Base-by-base conservation (phyloP, 371 early-diverging fungal genomes). In the Mortierella sp. region DNA sequence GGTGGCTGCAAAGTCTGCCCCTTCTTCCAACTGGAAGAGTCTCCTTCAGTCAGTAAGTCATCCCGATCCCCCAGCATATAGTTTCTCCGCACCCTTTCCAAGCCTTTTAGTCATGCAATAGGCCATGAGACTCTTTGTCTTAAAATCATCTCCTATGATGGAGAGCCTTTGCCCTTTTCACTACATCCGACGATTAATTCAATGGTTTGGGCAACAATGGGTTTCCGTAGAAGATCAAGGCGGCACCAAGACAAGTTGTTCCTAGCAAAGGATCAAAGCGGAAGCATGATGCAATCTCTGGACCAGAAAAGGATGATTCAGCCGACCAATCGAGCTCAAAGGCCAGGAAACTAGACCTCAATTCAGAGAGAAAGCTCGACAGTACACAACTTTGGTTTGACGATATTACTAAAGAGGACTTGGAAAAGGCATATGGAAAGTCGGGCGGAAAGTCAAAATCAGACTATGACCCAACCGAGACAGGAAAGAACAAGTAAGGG, bases 381-480 rank as follows among this genome's bases (percentile, higher is more conserved):
- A 83, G 82, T 29, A 82, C 86, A 0, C 83, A 87, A 23, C 75
- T 89, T 37, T 89, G 90, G 90, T 88, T 88, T 64, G 89, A 89
- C 3, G 90, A 89, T 62, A 76, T 89, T 21, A 84, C 86, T 29
- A 83, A 88, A 25, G 82, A 86, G n/a, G 82, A 82, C 50, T 73
- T 87, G 4, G 80, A 82, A 23, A 68, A 74, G 29, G 88, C 84
- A 0, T 88, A 89, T 60, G 84, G 85, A 11, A 74, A 70, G 58
- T 52, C 65, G 37, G 72, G 80, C 25, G 79, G 68, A 57, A 72
- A 73, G 46, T 45, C 37, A n/a, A 48, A 51, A 26, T 21, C 46
- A 3, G 81, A 69, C 9, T 69, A 75, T 47, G 72, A 74, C 23
- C 82, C 53, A 60, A 81, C 57, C 56, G 80, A 26, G 70, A 86